A percentile compares a stretch with the other conserved stretches of the same genome.
Evolutionary conservation across 495 filamentous ascomycete species (phyloP).

Genomic region (Penicillium atrosanguineum): DNA sequence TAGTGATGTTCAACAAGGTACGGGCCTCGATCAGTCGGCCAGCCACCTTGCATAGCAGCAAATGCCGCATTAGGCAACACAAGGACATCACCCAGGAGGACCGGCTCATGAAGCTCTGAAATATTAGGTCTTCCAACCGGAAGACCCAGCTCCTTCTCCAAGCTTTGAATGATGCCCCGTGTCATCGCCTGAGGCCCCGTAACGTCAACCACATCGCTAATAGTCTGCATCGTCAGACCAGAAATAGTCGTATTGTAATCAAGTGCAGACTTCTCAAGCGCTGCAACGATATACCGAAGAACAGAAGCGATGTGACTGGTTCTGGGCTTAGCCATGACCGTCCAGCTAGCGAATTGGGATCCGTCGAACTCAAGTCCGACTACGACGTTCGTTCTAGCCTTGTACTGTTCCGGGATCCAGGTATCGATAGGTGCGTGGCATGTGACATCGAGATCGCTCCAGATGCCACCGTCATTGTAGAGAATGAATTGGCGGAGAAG

Average conservation of each 20-base stretch:
- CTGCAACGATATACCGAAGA: conserved; percentile 20
- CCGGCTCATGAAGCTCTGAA: conserved; percentile 17
- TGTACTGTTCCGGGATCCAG: conserved; percentile 36
- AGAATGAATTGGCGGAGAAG: conserved; percentile 42
- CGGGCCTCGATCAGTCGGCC: conserved; percentile 12
- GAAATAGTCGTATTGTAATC: conserved; percentile 1
- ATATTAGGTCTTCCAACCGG: conserved; percentile 19
- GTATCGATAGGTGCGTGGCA: conserved; percentile 31
- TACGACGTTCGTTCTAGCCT: conserved; percentile 28
- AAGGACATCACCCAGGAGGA: conserved; percentile 24
- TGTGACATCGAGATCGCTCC: conserved; percentile 42
- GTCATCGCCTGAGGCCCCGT: conserved; percentile 24
- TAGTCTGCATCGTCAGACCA: conserved; percentile 8
- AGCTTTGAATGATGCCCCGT: conserved; percentile 6
- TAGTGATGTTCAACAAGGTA: conserved; percentile 32
- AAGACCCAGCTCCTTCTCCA: conserved; percentile 12
- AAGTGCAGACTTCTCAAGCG: conserved; percentile 5
- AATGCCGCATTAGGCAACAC: conserved; percentile 29
- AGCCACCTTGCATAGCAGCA: conserved; percentile 18
- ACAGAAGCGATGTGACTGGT: conserved; percentile 11
- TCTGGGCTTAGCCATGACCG: conserved; percentile 34
- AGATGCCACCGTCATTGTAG: conserved; percentile 42
- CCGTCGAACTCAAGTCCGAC: conserved; percentile 44
- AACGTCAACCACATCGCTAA: conserved; percentile 20
- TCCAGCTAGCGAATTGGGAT: conserved; percentile 41